Evolutionary conservation across 768 basidiomycete genomes (phyloP), one percentile per base, ranked within the genome.

Genomic region (Infundibulicybe gibba): DNA sequence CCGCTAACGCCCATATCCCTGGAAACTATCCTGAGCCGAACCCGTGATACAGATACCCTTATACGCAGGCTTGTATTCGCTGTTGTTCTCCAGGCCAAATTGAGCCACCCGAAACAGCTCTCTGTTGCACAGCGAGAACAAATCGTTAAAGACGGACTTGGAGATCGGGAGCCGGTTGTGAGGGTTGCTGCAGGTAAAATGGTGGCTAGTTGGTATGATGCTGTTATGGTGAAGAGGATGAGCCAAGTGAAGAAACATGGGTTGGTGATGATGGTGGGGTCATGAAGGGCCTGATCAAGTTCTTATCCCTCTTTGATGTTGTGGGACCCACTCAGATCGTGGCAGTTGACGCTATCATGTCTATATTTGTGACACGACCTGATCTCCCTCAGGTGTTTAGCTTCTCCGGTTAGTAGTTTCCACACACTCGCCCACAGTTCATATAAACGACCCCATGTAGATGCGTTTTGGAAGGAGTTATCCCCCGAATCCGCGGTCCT

Each of bases 131-230:
- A 97, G 63, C 77, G 95, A 32, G 90, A 95, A 58, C 74, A 83
- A 45, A 74, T 95, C 37, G 80, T 95, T n/a, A 82, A 84, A 37
- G 83, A 90, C 53, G 95, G 95, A 0, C 71, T 97, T 3, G 88
- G 92, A 0, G 95, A 97, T 65, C 75, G 95, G 25, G 94, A 97
- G 54, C 81, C 83, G 0, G 70, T 69, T 2, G 94, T 97, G 2
- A 75, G 89, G 19, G 74, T 85, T n/a, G 90, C 93, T 0, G 87
- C 91, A 0, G 85, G 80, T 3, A 85, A 82, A 45, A 75, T 97
- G 51, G 70, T 95, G 17, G 81, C 77, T 0, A 74, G 75, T 14
- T 98, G 95, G 95, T 80, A 93, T 15, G 88, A 92, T 43, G 67
- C 75, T 9, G 80, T 82, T 6, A 50, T 69, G 13, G 57, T 6